Base-by-base conservation (phyloP, 1,284 basidiomycete genomes). In the Neotropicomus parvogracilis region DNA sequence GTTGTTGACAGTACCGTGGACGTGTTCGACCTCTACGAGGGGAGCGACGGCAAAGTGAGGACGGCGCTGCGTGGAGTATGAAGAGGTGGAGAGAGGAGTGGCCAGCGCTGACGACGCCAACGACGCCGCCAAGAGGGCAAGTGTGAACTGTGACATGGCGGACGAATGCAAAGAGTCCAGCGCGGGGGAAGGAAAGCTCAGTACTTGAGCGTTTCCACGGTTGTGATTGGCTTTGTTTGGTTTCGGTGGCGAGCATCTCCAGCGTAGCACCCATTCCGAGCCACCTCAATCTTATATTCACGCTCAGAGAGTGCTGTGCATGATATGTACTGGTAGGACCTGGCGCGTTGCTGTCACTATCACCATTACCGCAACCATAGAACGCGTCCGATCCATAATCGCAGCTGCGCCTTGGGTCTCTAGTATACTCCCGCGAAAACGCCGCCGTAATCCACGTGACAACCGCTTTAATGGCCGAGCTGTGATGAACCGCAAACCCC, bases 1-100 rank as follows among this genome's bases (percentile, higher is more conserved):
- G 75, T 91, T 85, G 71, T 91, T 85, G 60, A 95, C 75, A 52
- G 79, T 74, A 47, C 85, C 83, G 66, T 88, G 81, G 44, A 79
- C 77, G 59, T 86, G 81, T 52, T 81, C 71, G 50, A 63, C 71
- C 56, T 69, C 62, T 43, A 80, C 67, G 45, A 81, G 63, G 4
- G 85, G 85, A 4, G 86, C 87, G 40, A 82, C 65, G 17, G 71
- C 56, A 37, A 84, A 63, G 40, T 75, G 69, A 17, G 74, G 68
- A 40, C 74, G 71, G 31, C 72, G 65, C 36, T 71, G 66, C 17
- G 70, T 58, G 52, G 68, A 52, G 56, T 75, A 69, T 17, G 75
- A 63, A 56, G 68, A 69, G 9, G 86, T 89, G 47, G 86, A 86
- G 54, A 89, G 81, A 27, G 86, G 86, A 3, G 78, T 78, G 19